phyloP scores from a whole-genome alignment of 495 filamentous ascomycete species.

The Pseudoneurospora amorphoporcata region DNA sequence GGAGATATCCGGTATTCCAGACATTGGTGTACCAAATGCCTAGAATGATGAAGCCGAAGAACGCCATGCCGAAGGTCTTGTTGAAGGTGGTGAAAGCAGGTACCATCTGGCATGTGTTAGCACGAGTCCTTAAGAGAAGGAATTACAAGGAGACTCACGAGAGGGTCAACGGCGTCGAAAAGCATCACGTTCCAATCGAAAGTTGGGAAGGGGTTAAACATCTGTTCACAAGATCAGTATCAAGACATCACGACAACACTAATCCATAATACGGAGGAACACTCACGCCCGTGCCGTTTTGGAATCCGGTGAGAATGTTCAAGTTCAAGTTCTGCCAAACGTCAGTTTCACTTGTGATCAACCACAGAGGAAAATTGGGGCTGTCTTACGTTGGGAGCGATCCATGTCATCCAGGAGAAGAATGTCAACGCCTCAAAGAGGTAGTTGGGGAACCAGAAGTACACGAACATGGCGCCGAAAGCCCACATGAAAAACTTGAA shows the following conservation, averaged over 20 bases:
- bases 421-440: constrained; percentile 26
- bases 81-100: constrained; percentile 37
- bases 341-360: neutral
- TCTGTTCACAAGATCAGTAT: neutral
- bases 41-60: constrained; percentile 21
- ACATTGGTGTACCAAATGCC: constrained; percentile 30
- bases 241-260: no score
- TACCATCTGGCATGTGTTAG: constrained; percentile 16
- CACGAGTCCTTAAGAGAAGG: no score
- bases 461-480: constrained; percentile 29
- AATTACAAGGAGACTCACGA: constrained; percentile 4
- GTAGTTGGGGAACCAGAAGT: constrained; percentile 38
- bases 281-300: constrained; percentile 20
- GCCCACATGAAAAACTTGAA: constrained; percentile 26
- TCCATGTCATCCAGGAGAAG: constrained; percentile 37
- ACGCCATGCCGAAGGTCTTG: constrained; percentile 22
- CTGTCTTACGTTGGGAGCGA: constrained; percentile 17
- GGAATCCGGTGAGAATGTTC: constrained; percentile 20
- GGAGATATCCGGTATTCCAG: constrained; percentile 29
- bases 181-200: constrained; percentile 34
- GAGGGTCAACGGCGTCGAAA: constrained; percentile 21
- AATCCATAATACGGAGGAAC: no score
- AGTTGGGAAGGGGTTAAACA: constrained; percentile 29
- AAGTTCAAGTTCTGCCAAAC: constrained; percentile 16
- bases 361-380: neutral